phyloP scores from a whole-genome alignment of 495 filamentous ascomycete genomes.

The Neurospora discreta region DNA sequence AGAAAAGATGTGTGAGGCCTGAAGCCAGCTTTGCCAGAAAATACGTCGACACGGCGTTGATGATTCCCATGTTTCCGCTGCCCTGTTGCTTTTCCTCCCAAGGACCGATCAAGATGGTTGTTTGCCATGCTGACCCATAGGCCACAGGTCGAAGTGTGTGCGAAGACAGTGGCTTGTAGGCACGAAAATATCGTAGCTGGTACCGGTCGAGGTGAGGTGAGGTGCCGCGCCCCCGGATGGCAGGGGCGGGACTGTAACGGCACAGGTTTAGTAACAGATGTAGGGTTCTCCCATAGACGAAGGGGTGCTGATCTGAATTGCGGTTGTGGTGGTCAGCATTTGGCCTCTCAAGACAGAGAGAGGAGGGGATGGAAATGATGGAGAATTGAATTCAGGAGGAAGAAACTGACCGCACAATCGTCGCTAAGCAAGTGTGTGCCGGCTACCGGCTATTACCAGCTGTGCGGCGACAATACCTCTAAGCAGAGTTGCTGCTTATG shows the following conservation, averaged over 20 bases:
- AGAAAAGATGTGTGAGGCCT: not conserved
- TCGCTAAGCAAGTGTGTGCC: not conserved
- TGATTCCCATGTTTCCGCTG: not conserved
- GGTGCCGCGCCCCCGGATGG: too few species aligned
- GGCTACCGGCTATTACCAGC: not conserved
- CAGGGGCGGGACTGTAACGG: not conserved
- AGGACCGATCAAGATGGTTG: too few species aligned
- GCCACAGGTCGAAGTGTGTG: too few species aligned
- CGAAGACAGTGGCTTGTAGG: not conserved
- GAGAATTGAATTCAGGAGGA: not conserved
- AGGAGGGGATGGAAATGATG: not conserved
- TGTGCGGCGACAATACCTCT: not conserved
- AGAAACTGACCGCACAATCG: not conserved
- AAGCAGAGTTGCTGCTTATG: not conserved
- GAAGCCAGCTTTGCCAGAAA: not conserved
- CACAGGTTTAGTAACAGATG: not conserved
- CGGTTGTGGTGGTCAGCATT: not conserved
- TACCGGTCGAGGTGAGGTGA: not conserved
- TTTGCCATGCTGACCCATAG: too few species aligned
- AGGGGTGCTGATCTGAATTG: not conserved
- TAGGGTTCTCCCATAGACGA: not conserved
- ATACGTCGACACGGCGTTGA: not conserved
- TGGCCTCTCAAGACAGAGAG: not conserved
- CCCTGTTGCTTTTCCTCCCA: not conserved
- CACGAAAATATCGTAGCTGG: not conserved